Conservation (phyloP, 1,284 basidiomycete species). For the Apiotrichum domesticum region DNA sequence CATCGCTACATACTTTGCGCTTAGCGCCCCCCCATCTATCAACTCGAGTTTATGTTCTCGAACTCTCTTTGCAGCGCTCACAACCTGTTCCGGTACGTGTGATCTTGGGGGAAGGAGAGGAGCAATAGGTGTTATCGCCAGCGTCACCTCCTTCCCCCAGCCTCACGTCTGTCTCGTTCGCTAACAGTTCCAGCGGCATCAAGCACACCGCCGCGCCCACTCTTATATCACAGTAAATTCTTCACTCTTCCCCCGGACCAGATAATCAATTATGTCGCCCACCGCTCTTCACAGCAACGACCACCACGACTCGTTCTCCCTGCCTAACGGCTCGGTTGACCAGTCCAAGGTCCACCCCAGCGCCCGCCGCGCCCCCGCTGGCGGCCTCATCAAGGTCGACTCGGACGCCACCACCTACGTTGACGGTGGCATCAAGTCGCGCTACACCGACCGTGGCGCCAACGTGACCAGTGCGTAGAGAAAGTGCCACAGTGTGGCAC, state of each 20-base stretch:
- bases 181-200: constrained; percentile 39
- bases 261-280: constrained; percentile 39
- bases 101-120: too few species aligned
- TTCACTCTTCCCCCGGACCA: constrained; percentile 7
- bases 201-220: constrained; percentile 47
- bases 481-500: neutral
- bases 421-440: constrained; percentile 70
- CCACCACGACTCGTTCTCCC: constrained; percentile 45
- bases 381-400: constrained; percentile 65
- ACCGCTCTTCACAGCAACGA: constrained; percentile 36
- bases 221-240: constrained; percentile 36
- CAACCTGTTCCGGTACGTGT: constrained; percentile 41
- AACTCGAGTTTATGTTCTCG: constrained; percentile 39
- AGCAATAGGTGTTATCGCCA: too few species aligned
- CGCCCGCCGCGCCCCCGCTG: constrained; percentile 62
- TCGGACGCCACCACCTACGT: constrained; percentile 75
- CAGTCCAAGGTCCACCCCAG: constrained; percentile 74
- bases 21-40: neutral
- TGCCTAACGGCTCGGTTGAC: constrained; percentile 58
- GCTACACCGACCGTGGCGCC: constrained; percentile 76
- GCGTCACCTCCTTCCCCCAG: too few species aligned
- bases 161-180: neutral
- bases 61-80: constrained; percentile 43
- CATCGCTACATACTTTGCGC: neutral
- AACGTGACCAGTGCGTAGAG: constrained; percentile 52